These are phyloP conservation scores for Hypoxylon sp. DNA, from an alignment of 2,329 filamentous ascomycete species.

Conservation along the genomic window DNA sequence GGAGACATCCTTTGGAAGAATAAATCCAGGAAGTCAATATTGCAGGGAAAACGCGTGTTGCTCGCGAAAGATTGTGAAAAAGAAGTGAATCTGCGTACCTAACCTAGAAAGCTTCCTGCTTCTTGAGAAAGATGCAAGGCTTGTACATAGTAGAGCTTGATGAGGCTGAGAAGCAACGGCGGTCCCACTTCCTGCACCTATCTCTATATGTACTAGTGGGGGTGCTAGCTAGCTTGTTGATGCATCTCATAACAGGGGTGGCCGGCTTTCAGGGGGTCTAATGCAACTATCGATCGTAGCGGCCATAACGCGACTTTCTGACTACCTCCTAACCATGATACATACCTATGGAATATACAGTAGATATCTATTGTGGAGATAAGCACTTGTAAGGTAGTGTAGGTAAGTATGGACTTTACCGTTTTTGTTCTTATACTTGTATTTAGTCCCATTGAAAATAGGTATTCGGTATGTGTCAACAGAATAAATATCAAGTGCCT, in stretches of 20 bases:
- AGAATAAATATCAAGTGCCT: too few species aligned
- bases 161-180: conserved; percentile 36
- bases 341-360: background rate
- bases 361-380: too few species aligned
- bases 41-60: background rate
- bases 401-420: too few species aligned
- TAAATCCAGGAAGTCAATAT: conserved; percentile 1
- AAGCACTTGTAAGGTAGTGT: too few species aligned
- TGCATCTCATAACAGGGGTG: background rate
- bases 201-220: conserved; percentile 1
- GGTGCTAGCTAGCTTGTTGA: background rate
- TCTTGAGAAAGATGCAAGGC: conserved; percentile 20
- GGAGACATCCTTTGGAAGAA: conserved; percentile 24
- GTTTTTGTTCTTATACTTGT: too few species aligned
- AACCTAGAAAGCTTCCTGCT: conserved; percentile 12
- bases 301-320: background rate
- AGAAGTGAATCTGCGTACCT: background rate
- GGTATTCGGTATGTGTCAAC: too few species aligned
- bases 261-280: background rate
- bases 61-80: conserved; percentile 13
- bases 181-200: conserved; percentile 3
- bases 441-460: too few species aligned
- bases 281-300: background rate
- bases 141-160: conserved; percentile 23
- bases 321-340: too few species aligned